Conservation (phyloP, 2,329 filamentous ascomycete genomes). For the Apiospora phragmitis region DNA sequence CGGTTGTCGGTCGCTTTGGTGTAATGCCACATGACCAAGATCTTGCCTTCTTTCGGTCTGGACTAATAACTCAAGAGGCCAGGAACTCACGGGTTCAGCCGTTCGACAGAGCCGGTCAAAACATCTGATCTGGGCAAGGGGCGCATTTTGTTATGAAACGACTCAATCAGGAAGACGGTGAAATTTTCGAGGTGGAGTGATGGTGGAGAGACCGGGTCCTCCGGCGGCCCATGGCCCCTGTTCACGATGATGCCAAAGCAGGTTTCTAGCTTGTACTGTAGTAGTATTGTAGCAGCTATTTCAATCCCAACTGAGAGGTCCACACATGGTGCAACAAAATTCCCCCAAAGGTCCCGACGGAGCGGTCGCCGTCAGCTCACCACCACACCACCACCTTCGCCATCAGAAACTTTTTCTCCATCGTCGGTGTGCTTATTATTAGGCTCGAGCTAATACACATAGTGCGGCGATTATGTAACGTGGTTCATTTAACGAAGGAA, state of each 20-base stretch:
- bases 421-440: background rate
- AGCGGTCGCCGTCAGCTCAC: background rate
- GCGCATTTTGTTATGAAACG: background rate
- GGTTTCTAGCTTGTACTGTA: background rate
- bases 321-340: background rate
- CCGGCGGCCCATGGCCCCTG: background rate
- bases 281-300: background rate
- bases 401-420: background rate
- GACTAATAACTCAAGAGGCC: background rate
- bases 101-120: background rate
- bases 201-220: background rate
- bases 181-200: background rate
- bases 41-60: background rate
- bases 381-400: too few relatives aligned
- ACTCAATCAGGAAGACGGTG: background rate
- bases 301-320: background rate
- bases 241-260: background rate
- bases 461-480: background rate
- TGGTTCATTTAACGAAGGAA: background rate
- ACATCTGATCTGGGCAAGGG: background rate
- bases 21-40: conserved; percentile 4
- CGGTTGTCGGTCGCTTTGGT: conserved; percentile 7
- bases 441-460: background rate
- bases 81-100: background rate
- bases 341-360: background rate